These are phyloP conservation scores for Cladosporium phlei DNA, from an alignment of 2,329 filamentous ascomycete species.

Conservation along the genomic window DNA sequence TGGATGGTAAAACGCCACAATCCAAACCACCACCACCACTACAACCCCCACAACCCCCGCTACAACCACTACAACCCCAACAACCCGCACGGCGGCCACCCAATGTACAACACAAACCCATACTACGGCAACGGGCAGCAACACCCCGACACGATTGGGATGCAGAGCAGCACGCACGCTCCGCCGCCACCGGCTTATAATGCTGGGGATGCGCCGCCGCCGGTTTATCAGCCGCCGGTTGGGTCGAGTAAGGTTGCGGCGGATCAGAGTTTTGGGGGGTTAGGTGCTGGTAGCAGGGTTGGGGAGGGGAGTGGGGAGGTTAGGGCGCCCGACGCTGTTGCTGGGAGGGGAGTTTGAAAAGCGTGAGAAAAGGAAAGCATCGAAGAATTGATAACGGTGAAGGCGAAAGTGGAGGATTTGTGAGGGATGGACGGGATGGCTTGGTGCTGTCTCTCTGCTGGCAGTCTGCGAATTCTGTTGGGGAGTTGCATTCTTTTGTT, in stretches of 20 bases:
- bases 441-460: no score
- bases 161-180: slow-evolving; percentile 22
- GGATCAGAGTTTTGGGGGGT: slow-evolving; percentile 27
- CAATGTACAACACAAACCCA: slow-evolving; percentile 19
- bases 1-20: slow-evolving; percentile 30
- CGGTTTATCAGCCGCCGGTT: slow-evolving; percentile 33
- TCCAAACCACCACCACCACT: background rate
- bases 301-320: slow-evolving; percentile 17
- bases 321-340: slow-evolving; percentile 16
- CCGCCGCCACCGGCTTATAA: slow-evolving; percentile 34
- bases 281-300: slow-evolving; percentile 13
- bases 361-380: no score
- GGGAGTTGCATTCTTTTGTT: no score
- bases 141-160: slow-evolving; percentile 20
- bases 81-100: slow-evolving; percentile 17
- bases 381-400: no score
- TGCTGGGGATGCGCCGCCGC: slow-evolving; percentile 27
- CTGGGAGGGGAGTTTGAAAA: slow-evolving; percentile 5
- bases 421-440: no score
- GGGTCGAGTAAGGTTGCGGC: slow-evolving; percentile 32
- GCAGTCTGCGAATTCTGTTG: no score
- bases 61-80: slow-evolving; percentile 18
- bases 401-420: no score
- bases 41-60: no score
- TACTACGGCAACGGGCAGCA: slow-evolving; percentile 15